Conservation (phyloP, 2,329 filamentous ascomycete genomes). For the Aspergillus chevalieri region DNA sequence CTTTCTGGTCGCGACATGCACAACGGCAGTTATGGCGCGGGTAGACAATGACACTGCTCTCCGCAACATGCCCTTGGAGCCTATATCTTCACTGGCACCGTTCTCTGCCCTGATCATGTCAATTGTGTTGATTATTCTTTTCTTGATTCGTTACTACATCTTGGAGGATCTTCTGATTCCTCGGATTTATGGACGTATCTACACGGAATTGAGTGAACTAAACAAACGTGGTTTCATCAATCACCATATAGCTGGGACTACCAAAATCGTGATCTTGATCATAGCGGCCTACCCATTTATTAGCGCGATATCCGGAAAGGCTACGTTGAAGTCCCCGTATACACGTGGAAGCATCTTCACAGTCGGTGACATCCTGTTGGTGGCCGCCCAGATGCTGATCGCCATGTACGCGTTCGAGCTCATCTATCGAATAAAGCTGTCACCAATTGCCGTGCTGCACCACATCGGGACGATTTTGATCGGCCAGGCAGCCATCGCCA, state of each 20-base stretch:
- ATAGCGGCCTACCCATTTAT: constrained; percentile 40
- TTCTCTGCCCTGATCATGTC: constrained; percentile 24
- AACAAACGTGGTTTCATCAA: constrained; percentile 41
- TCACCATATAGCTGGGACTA: constrained; percentile 41
- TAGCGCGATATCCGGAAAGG: constrained; percentile 28
- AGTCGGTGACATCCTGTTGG: constrained; percentile 37
- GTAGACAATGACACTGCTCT: no score
- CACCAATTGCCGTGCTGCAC: constrained; percentile 37
- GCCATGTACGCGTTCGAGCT: constrained; percentile 46
- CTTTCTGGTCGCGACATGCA: no score
- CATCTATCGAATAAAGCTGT: constrained; percentile 37
- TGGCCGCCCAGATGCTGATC: constrained; percentile 37
- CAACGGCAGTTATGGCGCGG: no score
- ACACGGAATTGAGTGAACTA: constrained; percentile 29
- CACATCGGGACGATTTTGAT: constrained; percentile 39
- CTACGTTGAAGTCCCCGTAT: constrained; percentile 28
- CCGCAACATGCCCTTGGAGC: constrained; percentile 5
- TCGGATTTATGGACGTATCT: constrained; percentile 29
- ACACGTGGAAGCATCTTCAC: constrained; percentile 25
- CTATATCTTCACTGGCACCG: constrained; percentile 18
- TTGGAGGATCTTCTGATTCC: constrained; percentile 36
- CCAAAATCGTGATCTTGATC: constrained; percentile 37
- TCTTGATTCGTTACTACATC: constrained; percentile 40
- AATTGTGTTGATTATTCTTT: constrained; percentile 24
- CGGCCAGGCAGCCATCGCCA: constrained; percentile 38